These are phyloP conservation scores for Cucumis melo DNA, from an alignment of 306 rosid species.

Conservation along the genomic window DNA sequence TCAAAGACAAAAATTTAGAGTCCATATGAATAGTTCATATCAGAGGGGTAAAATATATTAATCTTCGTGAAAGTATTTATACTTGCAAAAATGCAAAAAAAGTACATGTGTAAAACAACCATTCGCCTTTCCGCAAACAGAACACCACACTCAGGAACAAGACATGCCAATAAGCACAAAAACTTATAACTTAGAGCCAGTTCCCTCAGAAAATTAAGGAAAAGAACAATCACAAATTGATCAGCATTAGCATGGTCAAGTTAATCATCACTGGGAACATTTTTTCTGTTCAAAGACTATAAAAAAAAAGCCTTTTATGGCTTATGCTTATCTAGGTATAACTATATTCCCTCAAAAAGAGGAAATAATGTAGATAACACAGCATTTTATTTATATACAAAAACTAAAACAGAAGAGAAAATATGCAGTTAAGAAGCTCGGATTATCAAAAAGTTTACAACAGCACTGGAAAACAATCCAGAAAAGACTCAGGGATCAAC, in stretches of 20 bases:
- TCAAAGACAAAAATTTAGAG: too few species aligned
- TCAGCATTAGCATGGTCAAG: slow-evolving; percentile 62
- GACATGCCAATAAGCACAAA: background rate
- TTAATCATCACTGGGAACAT: slow-evolving; percentile 12
- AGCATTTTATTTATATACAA: background rate
- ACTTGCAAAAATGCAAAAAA: background rate
- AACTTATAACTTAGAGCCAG: background rate
- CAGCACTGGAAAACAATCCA: too few species aligned
- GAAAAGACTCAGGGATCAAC: too few species aligned
- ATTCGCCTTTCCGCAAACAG: too few species aligned
- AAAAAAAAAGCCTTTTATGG: too few species aligned
- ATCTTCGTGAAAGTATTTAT: background rate
- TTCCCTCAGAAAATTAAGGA: slow-evolving; percentile 35
- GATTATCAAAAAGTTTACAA: too few species aligned
- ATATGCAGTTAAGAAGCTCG: too few species aligned
- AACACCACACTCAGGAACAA: background rate
- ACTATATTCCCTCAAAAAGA: background rate
- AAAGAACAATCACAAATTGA: slow-evolving; percentile 18
- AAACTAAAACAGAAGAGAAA: too few species aligned
- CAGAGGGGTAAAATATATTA: background rate
- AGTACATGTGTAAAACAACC: too few species aligned
- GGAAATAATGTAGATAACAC: background rate
- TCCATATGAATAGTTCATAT: background rate
- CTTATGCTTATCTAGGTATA: background rate
- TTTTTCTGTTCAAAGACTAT: background rate